Base-by-base conservation (phyloP, 2,329 filamentous ascomycete species). In the Colletotrichum melonis region DNA sequence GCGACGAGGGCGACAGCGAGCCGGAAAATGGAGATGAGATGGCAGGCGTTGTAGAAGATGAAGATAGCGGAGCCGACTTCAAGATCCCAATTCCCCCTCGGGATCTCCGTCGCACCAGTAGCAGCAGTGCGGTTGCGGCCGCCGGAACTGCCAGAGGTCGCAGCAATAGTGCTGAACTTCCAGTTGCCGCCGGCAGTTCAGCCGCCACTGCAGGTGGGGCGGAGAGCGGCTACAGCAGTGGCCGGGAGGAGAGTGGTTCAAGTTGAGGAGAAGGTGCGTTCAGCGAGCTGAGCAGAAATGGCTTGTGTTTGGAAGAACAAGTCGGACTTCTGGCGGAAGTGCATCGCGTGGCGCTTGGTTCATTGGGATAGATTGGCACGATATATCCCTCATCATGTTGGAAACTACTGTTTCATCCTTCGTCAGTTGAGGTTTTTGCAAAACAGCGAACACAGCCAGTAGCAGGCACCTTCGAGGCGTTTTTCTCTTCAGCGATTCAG, bases 181-280 rank as follows among this genome's bases (percentile, higher is more conserved):
- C 75, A 12, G 67, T 76, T 8, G 79, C 79, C 0, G 77, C 79
- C 0, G 79, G 79, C 6, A 85, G 82, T 38, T 86, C 84, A 4
- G 80, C 79, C 8, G 84, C 84, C 5, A 86, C 84, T 2, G 83
- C 81, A 19, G 84, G 83, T 4, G 84, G 58, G 0, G 78, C 79
- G 1, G 80, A 79, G 71, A 86, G 85, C 66, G 80, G 81, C 0
- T 83, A 83, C 74, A 82, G 76, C 67, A 84, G 79, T 57, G 82
- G 82, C 30, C 77, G 78, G 12, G 80, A 83, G 67, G 80, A 82
- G 46, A 79, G 75, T 26, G 57, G 62, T 1, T 69, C 28, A 66
- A 8, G n/a, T 35, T 24, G 28, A 19, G 14, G 6, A 26, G 38
- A 4, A 22, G 8, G 4, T 4, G 19, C n/a, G 1, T n/a, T 7